phyloP scores from a whole-genome alignment of 2,329 filamentous ascomycete species.

The Pseudogymnoascus sp. region DNA sequence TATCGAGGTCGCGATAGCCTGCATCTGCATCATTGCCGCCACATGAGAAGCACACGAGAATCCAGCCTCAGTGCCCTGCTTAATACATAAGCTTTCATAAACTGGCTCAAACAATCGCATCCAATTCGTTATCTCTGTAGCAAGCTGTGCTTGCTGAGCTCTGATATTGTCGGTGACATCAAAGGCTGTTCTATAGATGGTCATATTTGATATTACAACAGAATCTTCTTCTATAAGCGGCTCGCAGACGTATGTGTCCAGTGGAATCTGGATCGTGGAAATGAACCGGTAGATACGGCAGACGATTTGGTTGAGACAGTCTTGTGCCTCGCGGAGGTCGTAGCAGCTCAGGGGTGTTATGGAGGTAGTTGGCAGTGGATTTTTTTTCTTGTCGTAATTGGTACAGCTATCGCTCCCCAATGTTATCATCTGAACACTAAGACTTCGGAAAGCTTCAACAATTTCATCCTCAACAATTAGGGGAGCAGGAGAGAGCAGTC shows the following conservation, averaged over 20 bases:
- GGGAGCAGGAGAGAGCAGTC: constrained; percentile 9
- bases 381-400: constrained; percentile 11
- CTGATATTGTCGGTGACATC: constrained; percentile 13
- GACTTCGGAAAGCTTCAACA: constrained; percentile 19
- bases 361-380: background rate
- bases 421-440: constrained; percentile 18
- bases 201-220: background rate
- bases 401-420: background rate
- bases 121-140: constrained; percentile 19
- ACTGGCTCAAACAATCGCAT: constrained; percentile 18
- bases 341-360: constrained; percentile 18
- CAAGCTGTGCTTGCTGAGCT: constrained; percentile 17
- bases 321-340: constrained; percentile 15
- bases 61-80: constrained; percentile 9
- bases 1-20: constrained; percentile 17
- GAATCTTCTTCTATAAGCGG: background rate
- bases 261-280: constrained; percentile 10
- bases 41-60: constrained; percentile 12
- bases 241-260: background rate
- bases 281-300: constrained; percentile 20
- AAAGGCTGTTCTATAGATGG: background rate
- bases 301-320: constrained; percentile 20
- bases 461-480: constrained; percentile 20
- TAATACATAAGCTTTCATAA: constrained; percentile 11
- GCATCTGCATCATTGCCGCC: constrained; percentile 17